Evolutionary conservation across 805 yeast genomes (phyloP).

Genomic region (Isabelozyma pseudorhagii): DNA sequence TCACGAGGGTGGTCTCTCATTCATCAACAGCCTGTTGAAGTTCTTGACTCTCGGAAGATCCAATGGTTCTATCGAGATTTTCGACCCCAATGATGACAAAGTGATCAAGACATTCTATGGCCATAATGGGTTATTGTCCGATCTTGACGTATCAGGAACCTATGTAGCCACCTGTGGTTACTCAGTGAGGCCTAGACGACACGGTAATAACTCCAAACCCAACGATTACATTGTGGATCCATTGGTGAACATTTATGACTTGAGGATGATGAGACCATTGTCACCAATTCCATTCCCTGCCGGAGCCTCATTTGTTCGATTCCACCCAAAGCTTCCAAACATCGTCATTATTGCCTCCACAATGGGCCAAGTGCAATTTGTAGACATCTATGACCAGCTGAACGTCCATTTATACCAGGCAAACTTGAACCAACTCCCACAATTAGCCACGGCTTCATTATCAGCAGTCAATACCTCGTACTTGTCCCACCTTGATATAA

Average conservation of each 20-base stretch:
- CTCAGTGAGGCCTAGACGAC: conserved; percentile 56
- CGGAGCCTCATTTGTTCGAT: conserved; percentile 79
- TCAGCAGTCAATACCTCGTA: conserved; percentile 10
- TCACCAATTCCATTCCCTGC: conserved; percentile 86
- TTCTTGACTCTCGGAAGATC: conserved; percentile 56
- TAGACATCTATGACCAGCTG: conserved; percentile 80
- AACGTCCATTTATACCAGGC: conserved; percentile 65
- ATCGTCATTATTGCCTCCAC: conserved; percentile 71
- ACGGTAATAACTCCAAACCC: conserved; percentile 23
- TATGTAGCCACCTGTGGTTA: conserved; percentile 80
- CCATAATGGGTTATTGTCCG: conserved; percentile 60
- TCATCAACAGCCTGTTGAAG: conserved; percentile 45
- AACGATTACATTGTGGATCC: conserved; percentile 56
- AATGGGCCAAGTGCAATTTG: conserved; percentile 79
- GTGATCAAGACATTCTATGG: conserved; percentile 54
- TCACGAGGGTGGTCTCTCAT: conserved; percentile 44
- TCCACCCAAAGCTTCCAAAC: conserved; percentile 85
- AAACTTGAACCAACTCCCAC: conserved; percentile 35
- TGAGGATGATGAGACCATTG: conserved; percentile 64
- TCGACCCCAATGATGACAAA: conserved; percentile 51
- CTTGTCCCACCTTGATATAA: conserved; percentile 50
- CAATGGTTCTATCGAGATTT: conserved; percentile 60
- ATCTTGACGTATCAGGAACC: conserved; percentile 62
- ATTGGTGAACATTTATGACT: conserved; percentile 76
- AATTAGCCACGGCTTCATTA: conserved; percentile 1